A percentile compares a stretch with the other conserved stretches of the same genome.
These are phyloP conservation scores for Bullera alba DNA, from an alignment of 768 basidiomycete genomes.

Conservation along the genomic window DNA sequence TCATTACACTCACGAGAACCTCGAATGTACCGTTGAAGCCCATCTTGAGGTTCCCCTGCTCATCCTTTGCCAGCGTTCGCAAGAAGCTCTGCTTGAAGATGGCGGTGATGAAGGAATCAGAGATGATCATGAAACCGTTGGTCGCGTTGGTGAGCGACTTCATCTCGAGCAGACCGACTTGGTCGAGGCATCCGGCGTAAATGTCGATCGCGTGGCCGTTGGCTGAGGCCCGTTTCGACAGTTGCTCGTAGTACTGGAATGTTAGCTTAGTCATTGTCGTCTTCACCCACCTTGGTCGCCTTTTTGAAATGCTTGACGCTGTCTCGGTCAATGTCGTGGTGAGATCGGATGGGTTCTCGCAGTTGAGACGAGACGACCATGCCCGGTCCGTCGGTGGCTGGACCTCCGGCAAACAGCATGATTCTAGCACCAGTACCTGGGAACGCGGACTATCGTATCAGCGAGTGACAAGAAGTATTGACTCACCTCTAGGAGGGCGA, in stretches of 20 bases:
- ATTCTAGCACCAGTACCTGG: slow-evolving; percentile 93
- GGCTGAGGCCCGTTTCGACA: slow-evolving; percentile 84
- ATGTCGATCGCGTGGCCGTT: slow-evolving; percentile 93
- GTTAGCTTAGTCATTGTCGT: slow-evolving; percentile 2
- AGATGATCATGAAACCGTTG: slow-evolving; percentile 90
- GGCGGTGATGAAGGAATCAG: slow-evolving; percentile 93
- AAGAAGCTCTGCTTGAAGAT: slow-evolving; percentile 99
- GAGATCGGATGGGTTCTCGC: slow-evolving; percentile 93
- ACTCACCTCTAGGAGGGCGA: slow-evolving; percentile 76
- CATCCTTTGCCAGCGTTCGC: slow-evolving; percentile 84
- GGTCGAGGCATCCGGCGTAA: slow-evolving; percentile 95
- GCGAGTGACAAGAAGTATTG: not conserved
- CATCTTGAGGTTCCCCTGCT: slow-evolving; percentile 86
- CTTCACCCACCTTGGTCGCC: slow-evolving; percentile 69
- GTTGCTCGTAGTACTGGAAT: slow-evolving; percentile 81
- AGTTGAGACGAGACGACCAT: slow-evolving; percentile 93
- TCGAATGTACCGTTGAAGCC: slow-evolving; percentile 99
- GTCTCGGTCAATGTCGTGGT: slow-evolving; percentile 97
- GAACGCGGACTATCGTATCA: slow-evolving; percentile 60
- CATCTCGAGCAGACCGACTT: slow-evolving; percentile 97
- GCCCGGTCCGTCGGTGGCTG: slow-evolving; percentile 92
- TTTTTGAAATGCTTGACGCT: slow-evolving; percentile 95
- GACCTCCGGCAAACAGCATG: slow-evolving; percentile 93
- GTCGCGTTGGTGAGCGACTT: slow-evolving; percentile 90
- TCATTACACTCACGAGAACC: slow-evolving; percentile 61